Base-by-base conservation (phyloP, 2,329 filamentous ascomycete species). In the Neonectria sp. region DNA sequence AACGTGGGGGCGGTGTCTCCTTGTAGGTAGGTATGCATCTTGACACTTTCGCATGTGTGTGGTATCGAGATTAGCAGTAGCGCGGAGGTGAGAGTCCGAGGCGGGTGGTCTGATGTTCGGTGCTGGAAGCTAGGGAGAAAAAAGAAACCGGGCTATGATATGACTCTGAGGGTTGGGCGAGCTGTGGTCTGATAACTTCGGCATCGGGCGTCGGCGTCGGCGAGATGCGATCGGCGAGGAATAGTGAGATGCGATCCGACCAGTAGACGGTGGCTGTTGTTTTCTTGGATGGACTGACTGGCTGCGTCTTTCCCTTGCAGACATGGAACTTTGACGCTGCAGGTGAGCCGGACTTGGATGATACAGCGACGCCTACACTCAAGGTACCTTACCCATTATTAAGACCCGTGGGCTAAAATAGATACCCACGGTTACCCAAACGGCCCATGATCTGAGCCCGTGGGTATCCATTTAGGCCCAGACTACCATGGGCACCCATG, bases 141-240 rank as follows among this genome's bases (percentile, higher is more conserved):
- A 45, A 45, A 24, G 24, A 25, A 29, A 27, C 7, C 27, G 15
- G 37, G 37, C 37, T 45, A 53, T 53, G 51, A 53, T 35, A 35
- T 53, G 51, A 37, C 31, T 53, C 31, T 53, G 7, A 4, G 11
- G 49, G 29, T n/a, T 33, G 12, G 31, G n/a, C n/a, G 31, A 27
- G 12, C 29, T 31, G 51, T 53, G 51, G 51, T 25, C 51, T 53
- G 51, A 53, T 53, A 25, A 2, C 15, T 53, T 24, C n/a, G 49
- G 49, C 29, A 4, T 35, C 33, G 33, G 33, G 33, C 33, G 9
- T 11, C 4, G 33, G 33, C 12, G 9, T 35, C 37, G 37, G 37
- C 37, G 37, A 40, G 37, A 40, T 40, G 15, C 15, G n/a, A 43
- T 11, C 40, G 40, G 7, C 17, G 17, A 9, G 17, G 37, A 3